Conservation (phyloP, 2,329 filamentous ascomycete genomes). For the Fusarium napiforme region DNA sequence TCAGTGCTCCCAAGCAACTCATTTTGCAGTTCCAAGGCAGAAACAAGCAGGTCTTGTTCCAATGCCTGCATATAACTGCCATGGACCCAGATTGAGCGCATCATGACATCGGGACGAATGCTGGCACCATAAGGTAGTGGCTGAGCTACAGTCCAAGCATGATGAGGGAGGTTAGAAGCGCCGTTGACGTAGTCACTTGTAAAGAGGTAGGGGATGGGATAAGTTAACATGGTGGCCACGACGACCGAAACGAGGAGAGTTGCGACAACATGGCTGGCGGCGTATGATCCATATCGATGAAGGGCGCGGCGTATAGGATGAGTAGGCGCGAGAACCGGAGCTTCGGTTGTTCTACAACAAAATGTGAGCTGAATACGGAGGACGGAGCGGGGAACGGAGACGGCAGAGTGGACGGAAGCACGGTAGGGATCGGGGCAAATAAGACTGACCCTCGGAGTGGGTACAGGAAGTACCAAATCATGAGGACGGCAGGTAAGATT, state of each 20-base stretch:
- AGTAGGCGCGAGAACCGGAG: conserved; percentile 70
- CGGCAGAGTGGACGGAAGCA: background rate
- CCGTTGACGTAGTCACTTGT: conserved; percentile 77
- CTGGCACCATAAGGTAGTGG: conserved; percentile 65
- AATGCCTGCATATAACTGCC: conserved; percentile 83
- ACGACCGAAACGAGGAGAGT: conserved; percentile 80
- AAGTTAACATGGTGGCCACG: conserved; percentile 75
- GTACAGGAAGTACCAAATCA: conserved; percentile 84
- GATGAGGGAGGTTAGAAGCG: conserved; percentile 77
- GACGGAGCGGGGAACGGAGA: conserved; percentile 14
- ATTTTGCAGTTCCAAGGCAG: conserved; percentile 77
- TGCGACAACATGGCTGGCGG: conserved; percentile 77
- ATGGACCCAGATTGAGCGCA: conserved; percentile 85
- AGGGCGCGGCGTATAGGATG: conserved; percentile 75
- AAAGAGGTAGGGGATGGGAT: conserved; percentile 80
- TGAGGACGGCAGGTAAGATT: conserved; percentile 48
- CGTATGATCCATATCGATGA: conserved; percentile 75
- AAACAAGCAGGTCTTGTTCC: conserved; percentile 70
- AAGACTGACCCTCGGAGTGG: conserved; percentile 77
- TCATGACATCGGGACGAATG: conserved; percentile 75
- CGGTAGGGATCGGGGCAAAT: conserved; percentile 20
- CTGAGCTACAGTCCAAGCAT: conserved; percentile 83
- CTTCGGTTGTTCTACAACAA: conserved; percentile 73
- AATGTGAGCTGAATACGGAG: conserved; percentile 32
- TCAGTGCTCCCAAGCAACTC: conserved; percentile 71